Evolutionary conservation across 2,329 filamentous ascomycete species (phyloP).

Genomic region (Ophiostoma novo-ulmi): DNA sequence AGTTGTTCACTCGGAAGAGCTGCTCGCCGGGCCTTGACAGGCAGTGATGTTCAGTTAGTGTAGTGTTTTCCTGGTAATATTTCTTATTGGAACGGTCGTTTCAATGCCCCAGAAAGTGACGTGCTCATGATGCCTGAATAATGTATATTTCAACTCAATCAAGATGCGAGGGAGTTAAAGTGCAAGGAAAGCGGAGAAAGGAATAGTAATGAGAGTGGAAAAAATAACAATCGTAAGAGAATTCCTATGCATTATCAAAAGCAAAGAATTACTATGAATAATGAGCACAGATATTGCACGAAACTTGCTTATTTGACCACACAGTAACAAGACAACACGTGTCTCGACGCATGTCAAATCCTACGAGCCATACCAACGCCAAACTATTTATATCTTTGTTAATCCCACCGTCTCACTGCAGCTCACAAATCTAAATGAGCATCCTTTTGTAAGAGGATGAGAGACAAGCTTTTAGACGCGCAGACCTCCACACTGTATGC

Average conservation of each 20-base stretch:
- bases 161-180: background rate
- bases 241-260: too few relatives aligned
- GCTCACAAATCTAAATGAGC: background rate
- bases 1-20: background rate
- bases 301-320: background rate
- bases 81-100: background rate
- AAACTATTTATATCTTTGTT: background rate
- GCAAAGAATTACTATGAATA: too few relatives aligned
- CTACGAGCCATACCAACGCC: background rate
- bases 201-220: background rate
- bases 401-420: background rate
- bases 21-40: constrained; percentile 1
- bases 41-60: background rate
- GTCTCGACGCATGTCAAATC: background rate
- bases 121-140: background rate
- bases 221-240: background rate
- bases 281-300: too few relatives aligned
- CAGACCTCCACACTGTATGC: background rate
- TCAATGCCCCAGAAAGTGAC: background rate
- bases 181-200: background rate
- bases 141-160: background rate
- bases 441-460: background rate
- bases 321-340: background rate
- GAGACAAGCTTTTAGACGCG: constrained; percentile 6
- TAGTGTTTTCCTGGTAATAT: background rate